Percentiles rank a stretch among this genome's conserved stretches.
Evolutionary conservation across 345 rosid species (phyloP).

Genomic region (Populus nigra): DNA sequence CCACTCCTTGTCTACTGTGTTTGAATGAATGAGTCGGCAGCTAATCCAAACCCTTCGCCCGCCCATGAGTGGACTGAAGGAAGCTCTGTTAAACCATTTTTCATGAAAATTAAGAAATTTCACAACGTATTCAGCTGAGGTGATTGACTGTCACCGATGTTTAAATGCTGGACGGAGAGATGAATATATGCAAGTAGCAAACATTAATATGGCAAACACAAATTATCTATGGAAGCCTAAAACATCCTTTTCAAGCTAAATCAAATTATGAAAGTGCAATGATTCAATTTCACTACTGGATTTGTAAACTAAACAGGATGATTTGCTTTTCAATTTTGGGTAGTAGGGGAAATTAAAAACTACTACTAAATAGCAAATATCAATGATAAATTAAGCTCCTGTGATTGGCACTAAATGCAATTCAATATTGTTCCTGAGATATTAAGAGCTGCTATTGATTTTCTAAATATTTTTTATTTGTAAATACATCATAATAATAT

Average conservation of each 20-base stretch:
- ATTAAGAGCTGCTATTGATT: too few species aligned
- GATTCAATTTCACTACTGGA: neutral
- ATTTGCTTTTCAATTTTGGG: neutral
- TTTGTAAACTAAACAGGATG: neutral
- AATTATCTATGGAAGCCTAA: neutral
- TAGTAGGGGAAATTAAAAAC: neutral
- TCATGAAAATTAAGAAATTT: neutral
- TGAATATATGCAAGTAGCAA: neutral
- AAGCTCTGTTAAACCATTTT: conserved; percentile 37
- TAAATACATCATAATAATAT: too few species aligned
- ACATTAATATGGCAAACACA: too few species aligned
- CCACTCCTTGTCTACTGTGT: conserved; percentile 24
- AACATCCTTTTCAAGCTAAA: neutral
- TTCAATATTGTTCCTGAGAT: neutral
- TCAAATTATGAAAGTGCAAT: neutral
- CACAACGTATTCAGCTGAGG: neutral
- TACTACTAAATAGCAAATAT: neutral
- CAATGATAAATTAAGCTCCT: neutral
- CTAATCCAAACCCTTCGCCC: conserved; percentile 37
- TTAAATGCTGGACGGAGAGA: neutral
- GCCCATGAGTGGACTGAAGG: conserved; percentile 50
- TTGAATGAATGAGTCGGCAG: conserved; percentile 57
- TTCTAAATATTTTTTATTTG: too few species aligned
- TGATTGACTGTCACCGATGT: neutral
- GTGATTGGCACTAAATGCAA: neutral